phyloP scores from a whole-genome alignment of 345 rosid genomes.

The Rhodamnia rubescens region DNA sequence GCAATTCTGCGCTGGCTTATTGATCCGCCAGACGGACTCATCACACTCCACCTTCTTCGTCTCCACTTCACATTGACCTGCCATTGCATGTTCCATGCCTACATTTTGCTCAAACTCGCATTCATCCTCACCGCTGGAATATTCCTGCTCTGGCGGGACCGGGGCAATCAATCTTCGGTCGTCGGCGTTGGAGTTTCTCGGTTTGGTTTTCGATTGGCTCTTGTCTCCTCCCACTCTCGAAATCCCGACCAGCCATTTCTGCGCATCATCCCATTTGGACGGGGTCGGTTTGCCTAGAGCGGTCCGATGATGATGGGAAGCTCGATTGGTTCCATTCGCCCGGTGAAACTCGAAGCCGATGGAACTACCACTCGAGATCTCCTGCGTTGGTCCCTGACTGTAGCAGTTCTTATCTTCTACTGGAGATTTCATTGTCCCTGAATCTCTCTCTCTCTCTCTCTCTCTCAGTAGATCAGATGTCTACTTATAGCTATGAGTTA shows the following conservation, averaged over 20 bases:
- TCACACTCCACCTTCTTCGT: conserved; percentile 78
- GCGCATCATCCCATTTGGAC: conserved; percentile 99
- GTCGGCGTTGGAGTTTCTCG: conserved; percentile 85
- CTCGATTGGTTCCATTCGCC: conserved; percentile 39
- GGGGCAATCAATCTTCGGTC: conserved; percentile 85
- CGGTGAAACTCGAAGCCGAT: conserved; percentile 64
- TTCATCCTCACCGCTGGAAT: conserved; percentile 36
- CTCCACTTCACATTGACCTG: conserved; percentile 23
- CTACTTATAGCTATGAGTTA: background rate
- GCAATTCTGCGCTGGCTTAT: conserved; percentile 31
- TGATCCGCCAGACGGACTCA: conserved; percentile 50
- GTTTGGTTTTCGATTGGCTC: conserved; percentile 28
- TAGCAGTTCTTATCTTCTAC: conserved; percentile 46
- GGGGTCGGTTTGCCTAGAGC: conserved; percentile 85
- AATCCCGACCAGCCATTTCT: conserved; percentile 87
- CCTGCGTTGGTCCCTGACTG: conserved; percentile 33
- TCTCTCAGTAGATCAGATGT: background rate
- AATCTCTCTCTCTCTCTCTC: background rate
- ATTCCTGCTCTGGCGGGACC: conserved; percentile 62
- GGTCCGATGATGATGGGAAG: conserved; percentile 47
- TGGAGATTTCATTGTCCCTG: conserved; percentile 48
- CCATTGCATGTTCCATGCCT: background rate
- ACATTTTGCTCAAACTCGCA: conserved; percentile 28
- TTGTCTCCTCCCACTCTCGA: conserved; percentile 57
- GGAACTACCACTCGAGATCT: conserved; percentile 15